phyloP scores from a whole-genome alignment of 2,329 filamentous ascomycete species.

The Penicillium hesseltinei region DNA sequence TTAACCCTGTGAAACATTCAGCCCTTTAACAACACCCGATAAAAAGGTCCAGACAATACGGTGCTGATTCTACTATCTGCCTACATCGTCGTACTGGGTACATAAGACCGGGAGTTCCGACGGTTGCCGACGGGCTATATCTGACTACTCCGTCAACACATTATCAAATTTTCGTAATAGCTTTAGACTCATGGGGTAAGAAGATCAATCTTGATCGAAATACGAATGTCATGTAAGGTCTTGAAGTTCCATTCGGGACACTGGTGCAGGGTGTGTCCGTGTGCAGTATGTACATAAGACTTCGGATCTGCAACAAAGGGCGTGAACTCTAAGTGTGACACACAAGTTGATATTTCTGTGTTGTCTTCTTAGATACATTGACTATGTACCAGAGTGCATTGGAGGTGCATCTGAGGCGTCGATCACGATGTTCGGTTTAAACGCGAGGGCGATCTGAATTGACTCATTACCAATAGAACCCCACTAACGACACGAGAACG shows the following conservation, averaged over 20 bases:
- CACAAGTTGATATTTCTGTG: not conserved
- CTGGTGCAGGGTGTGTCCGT: not conserved
- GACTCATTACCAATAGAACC: not conserved
- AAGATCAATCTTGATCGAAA: not conserved
- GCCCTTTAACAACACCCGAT: not conserved
- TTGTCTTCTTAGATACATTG: not conserved
- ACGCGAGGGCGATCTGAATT: slow-evolving; percentile 1
- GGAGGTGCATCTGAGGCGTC: not conserved
- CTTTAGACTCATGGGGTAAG: not conserved
- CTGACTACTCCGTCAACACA: not conserved
- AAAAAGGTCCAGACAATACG: not conserved
- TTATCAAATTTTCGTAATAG: not conserved
- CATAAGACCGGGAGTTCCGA: not conserved
- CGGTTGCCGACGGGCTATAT: slow-evolving; percentile 3
- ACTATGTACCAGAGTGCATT: not conserved
- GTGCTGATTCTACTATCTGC: not conserved
- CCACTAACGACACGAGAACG: not conserved
- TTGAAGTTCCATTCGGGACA: not conserved
- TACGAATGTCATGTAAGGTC: not conserved
- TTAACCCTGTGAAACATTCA: not conserved
- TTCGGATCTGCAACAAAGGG: not conserved
- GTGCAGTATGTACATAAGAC: not conserved
- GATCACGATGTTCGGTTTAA: slow-evolving; percentile 1
- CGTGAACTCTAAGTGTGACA: slow-evolving; percentile 8
- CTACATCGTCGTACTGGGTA: not conserved